These are phyloP conservation scores for Phialophora expanda DNA, from an alignment of 2,329 filamentous ascomycete genomes.

Conservation along the genomic window DNA sequence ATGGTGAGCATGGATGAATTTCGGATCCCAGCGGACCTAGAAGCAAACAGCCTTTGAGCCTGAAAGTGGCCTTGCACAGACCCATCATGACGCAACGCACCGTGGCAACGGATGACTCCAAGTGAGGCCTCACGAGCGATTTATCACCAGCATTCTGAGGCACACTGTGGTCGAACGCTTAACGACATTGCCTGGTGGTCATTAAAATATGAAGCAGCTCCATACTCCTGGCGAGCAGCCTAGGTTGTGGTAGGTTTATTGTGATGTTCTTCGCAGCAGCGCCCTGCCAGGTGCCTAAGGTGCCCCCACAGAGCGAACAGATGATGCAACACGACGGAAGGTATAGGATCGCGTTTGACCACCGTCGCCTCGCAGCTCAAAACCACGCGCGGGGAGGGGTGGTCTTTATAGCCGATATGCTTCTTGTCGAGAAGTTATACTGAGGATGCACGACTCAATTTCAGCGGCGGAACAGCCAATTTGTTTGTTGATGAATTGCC, in stretches of 20 bases:
- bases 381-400: background rate
- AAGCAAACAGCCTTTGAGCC: background rate
- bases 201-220: background rate
- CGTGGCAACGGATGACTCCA: background rate
- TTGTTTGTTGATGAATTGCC: conserved; percentile 28
- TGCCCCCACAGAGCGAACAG: background rate
- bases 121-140: background rate
- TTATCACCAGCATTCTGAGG: background rate
- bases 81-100: background rate
- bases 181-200: background rate
- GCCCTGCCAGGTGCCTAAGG: too few relatives aligned
- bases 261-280: background rate
- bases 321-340: background rate
- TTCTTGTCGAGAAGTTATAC: background rate
- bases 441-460: background rate
- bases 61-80: background rate
- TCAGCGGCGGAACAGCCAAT: conserved; percentile 14
- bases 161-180: background rate
- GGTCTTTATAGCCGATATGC: background rate
- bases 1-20: background rate
- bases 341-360: background rate
- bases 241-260: background rate
- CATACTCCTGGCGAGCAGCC: background rate
- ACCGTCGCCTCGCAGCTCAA: background rate
- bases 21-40: background rate